Evolutionary conservation across 352 stramenopile species (phyloP), one percentile per base, ranked within the genome.

Genomic region (Globisporangium rhizosaccharum): DNA sequence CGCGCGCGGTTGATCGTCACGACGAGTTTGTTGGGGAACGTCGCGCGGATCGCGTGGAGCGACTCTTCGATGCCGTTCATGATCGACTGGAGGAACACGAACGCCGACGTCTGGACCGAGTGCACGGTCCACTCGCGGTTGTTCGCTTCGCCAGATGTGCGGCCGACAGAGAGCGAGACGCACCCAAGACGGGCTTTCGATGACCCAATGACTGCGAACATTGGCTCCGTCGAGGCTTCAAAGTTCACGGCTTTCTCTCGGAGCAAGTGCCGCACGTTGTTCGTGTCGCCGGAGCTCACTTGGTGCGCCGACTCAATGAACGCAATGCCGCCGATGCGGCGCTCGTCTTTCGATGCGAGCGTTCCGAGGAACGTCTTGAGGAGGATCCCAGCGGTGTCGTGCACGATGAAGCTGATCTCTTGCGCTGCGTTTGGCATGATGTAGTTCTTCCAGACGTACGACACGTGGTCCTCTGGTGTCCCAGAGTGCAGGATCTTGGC

Each of bases 401-500:
- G 79, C 17, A 85, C 81, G 50, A 95, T 83, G 53, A 95, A 93
- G 57, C 79, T 90, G 61, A 95, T 92, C 63, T 94, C 82, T 47
- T 89, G 78, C 2, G 84, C 86, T 1, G 81, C 76, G 53, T 88
- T 91, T 6, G 84, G 84, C 63, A 79, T 71, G 33, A 95, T 83
- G 65, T 92, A 92, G 62, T 92, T 90, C 60, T 91, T 93, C 82
- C 82, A 95, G 2, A 94, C 84, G 67, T 94, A 89, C 37, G 76
- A 63, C 0, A 93, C 72, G 54, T 95, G 86, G 18, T 87, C 84
- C 30, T 93, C 82, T 0, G 86, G 86, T 20, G 84, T 85, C 1
- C 70, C 59, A 12, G 82, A 92, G 67, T 94, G 76, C 51, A 93
- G 68, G 48, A 95, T 88, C 59, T 94, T 92, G 63, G 80, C 84